Evolutionary conservation across 2,329 filamentous ascomycete genomes (phyloP), one percentile per base, ranked within the genome.

Genomic region (Didymella keratinophila): DNA sequence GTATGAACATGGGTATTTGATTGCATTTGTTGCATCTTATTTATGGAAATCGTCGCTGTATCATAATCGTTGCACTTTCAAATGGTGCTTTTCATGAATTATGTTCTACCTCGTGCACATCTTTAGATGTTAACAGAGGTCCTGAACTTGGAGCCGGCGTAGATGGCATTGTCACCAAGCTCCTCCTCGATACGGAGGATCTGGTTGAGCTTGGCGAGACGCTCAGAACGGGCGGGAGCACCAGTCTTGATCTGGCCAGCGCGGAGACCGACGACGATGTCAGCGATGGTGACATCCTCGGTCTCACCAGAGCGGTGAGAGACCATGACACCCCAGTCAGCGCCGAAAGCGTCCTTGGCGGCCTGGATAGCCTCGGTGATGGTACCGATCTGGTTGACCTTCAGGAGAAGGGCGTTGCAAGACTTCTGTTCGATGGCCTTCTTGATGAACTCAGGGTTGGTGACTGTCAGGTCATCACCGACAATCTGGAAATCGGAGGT

Each of bases 351-450:
- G 84, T 98, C 95, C 88, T 98, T 97, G 80, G 95, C 94, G 56
- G 95, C 95, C 86, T 98, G 93, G 83, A 98, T 97, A 61, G 95
- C 97, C 87, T 99, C 95, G 72, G 92, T 96, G 76, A 99, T 89
- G 71, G 95, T 97, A 83, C 95, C 95, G 75, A 99, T 99, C 87
- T 99, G 95, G 91, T 99, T 99, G 82, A 99, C 93, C 90, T 99
- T 99, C 79, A 99, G 92, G 65, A 99, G 88, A 61, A 99, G 90
- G 68, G 93, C 91, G 79, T 99, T 98, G 89, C 93, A 95, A 74
- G 95, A 92, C 91, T 99, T 99, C 77, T 95, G 90, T 81, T 98
- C 93, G 72, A 98, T 97, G 76, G 95, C 95, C 87, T 96, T 96
- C 92, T 98, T 97, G 88, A 99, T 99, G 82, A 95, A 94, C 75